Evolutionary conservation across 176 grass and related monocot species (phyloP), one percentile per base, ranked within the genome.

Genomic region (Hsuehochloa calcarea): DNA sequence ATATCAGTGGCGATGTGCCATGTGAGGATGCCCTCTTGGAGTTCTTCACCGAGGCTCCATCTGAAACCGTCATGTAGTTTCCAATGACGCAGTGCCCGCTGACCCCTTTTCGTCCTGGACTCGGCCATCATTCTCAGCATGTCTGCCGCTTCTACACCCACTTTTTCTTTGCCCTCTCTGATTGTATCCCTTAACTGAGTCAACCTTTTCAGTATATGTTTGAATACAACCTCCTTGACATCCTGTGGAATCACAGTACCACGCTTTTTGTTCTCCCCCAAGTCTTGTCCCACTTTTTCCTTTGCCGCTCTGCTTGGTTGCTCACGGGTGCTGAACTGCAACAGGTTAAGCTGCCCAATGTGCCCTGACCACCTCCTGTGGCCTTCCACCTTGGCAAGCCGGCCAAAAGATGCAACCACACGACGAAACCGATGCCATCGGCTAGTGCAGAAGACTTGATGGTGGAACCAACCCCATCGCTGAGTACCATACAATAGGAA

Each of bases 1-100:
- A 84, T 19, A 14, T 84, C 60, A 8, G 82, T 84, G 60, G 2
- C 71, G 3, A 84, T 50, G 70, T 84, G 70, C 82, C 70, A 84
- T 1, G 5, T 68, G 64, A 81, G 27, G 22, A 81, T 81, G 64
- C 47, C 65, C 22, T 6, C 19, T 16, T 81, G 78, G 46, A 81
- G 46, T 14, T 81, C 78, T 0, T 52, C 6, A 22, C 61, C 78
- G 14, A 81, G 58, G 44, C 44, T 65, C 4, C 5, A 10, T 4
- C 44, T 27, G 27, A 83, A 20, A 7, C 38, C 43, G 0, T 12
- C 0, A 5, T 5, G 10, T 5, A 71, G 4, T n/a, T 3, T 0
- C 0, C 0, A 0, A 0, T 1, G 0, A 0, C 0, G 0, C n/a
- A 78, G 22, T 3, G 75, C n/a, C n/a, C 19, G 0, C 39, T 78